phyloP scores from a whole-genome alignment of 192 early-diverging fungal species.

The Coemansia sp. region DNA sequence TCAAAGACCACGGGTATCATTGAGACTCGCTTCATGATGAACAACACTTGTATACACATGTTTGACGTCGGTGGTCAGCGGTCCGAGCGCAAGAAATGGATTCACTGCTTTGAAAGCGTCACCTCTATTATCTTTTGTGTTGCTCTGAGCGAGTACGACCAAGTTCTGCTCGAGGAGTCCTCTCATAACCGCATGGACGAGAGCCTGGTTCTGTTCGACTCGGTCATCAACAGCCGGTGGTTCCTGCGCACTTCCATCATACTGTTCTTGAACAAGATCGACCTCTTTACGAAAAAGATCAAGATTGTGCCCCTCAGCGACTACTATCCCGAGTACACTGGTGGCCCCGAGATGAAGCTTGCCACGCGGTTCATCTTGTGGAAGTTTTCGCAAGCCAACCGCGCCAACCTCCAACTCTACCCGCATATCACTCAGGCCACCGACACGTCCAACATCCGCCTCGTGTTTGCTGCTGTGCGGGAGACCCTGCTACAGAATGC shows the following conservation, averaged over 20 bases:
- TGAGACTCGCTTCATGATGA: slow-evolving; percentile 93
- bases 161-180: slow-evolving; percentile 84
- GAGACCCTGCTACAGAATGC: slow-evolving; percentile 90
- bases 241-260: slow-evolving; percentile 91
- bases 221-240: slow-evolving; percentile 90
- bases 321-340: slow-evolving; percentile 88
- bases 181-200: slow-evolving; percentile 90
- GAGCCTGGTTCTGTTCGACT: slow-evolving; percentile 87
- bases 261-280: slow-evolving; percentile 93
- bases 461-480: slow-evolving; percentile 92
- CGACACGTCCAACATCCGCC: slow-evolving; percentile 84
- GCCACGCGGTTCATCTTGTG: slow-evolving; percentile 88
- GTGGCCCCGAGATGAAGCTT: slow-evolving; percentile 76
- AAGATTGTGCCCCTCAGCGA: slow-evolving; percentile 71
- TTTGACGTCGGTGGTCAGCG: slow-evolving; percentile 99
- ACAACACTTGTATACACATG: slow-evolving; percentile 90
- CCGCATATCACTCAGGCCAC: slow-evolving; percentile 91
- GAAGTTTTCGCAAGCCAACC: slow-evolving; percentile 84
- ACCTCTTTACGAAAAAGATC: slow-evolving; percentile 84
- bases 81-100: slow-evolving; percentile 99
- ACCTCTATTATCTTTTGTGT: slow-evolving; percentile 96
- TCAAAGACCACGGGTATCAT: slow-evolving; percentile 98
- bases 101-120: slow-evolving; percentile 98
- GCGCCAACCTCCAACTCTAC: slow-evolving; percentile 79
- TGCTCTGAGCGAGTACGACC: slow-evolving; percentile 92